Base-by-base conservation (phyloP, 176 grass and related monocot genomes). In the Pontederia crassipes region DNA sequence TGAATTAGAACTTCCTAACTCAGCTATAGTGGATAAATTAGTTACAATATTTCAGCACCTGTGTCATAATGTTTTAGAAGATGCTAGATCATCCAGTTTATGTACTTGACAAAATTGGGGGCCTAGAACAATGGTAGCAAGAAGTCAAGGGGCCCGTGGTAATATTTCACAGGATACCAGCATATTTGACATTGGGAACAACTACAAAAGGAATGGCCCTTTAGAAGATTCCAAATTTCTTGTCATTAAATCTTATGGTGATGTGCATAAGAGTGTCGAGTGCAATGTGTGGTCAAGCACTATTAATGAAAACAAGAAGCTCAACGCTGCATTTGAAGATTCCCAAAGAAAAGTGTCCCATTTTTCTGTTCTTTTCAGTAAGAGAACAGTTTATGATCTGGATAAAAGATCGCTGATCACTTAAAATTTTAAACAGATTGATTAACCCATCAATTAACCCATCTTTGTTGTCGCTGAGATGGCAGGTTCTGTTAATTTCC, bases 391-490 rank as follows among this genome's bases (percentile, higher is more conserved):
- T 28, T 72, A 28, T 48, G 57, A 10, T 52, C 17, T 13, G 40
- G 55, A 14, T 46, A 45, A 8, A 46, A 28, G 46, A 50, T 15
- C 9, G 53, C 27, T 15, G 58, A 24, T 24, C 20, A 24, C 54
- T 0, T n/a, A 13, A 46, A 26, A 57, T 12, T 24, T 24, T 24
- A 24, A 24, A 24, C 32, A 40, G 32, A 40, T 40, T 40, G 2
- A 40, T 40, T 40, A 40, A 7, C 32, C 32, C 6, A 40, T 40
- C 32, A 69, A 52, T 46, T 68, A 87, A 47, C 84, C 81, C 59
- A 92, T 98, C 52, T 98, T 87, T 80, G 93, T 87, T 68, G 73
- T 98, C 71, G 87, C 93, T 13, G 87, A 92, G 76, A 98, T 98
- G 93, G 66, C 85, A 68, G 81, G 87, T 45, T 78, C 76, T 68